Evolutionary conservation across 148 eudicot species (phyloP), one percentile per base, ranked within the genome.

Genomic region (Vaccinium myrtillus): DNA sequence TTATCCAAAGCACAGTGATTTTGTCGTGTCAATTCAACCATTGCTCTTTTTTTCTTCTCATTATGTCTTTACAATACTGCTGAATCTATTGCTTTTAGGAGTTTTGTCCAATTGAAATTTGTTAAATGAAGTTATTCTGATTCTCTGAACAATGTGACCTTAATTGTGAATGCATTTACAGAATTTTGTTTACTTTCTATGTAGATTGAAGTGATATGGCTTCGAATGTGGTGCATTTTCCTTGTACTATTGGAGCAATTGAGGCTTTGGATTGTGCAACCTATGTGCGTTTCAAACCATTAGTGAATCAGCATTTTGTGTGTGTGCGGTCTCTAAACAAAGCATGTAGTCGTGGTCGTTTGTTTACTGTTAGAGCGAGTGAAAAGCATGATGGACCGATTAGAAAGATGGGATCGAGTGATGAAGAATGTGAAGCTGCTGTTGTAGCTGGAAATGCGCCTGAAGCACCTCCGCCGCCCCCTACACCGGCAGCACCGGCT

Each of bases 381-480:
- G 89, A 88, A 56, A 87, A 21, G 56, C 49, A 84, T 4, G 91
- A 86, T 69, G 90, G 85, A 48, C 84, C 87, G 18, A 75, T 88
- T 3, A 65, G 87, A 76, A 95, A 94, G 83, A 58, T 59, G 53
- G 90, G 93, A 0, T 55, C 79, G 86, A 95, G 87, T 76, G 93
- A 87, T 82, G 98, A 88, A 48, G 98, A 97, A 77, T 95, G 98
- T 78, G 99, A 97, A 84, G 98, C 99, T 79, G 94, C 95, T 67
- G 98, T 94, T 12, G 98, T 92, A 9, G 95, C 98, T 18, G 98
- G 99, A 8, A 89, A 93, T 78, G 90, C 85, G 4, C 98, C 98
- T 10, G 80, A 91, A 58, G 95, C 98, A 0, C 99, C 98, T 39
- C 93, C 95, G 0, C 95, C 86, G 8, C 96, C 94, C 13, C 88